A percentile compares a stretch with the other conserved stretches of the same genome.
phyloP scores from a whole-genome alignment of 495 filamentous ascomycete species.

The Annulohypoxylon bovei region DNA sequence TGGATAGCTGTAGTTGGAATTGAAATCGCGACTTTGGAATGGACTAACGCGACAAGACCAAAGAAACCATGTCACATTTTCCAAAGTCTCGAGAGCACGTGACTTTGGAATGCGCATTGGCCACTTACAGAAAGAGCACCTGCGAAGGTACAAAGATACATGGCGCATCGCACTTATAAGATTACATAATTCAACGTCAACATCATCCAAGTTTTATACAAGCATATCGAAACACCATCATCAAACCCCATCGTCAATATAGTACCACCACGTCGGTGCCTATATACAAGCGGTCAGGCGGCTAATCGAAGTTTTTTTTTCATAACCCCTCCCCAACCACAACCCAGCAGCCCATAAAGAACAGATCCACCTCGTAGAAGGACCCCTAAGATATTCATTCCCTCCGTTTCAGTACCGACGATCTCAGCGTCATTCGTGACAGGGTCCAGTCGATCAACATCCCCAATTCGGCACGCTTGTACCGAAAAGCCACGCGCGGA shows the following conservation, averaged over 20 bases:
- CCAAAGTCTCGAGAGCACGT: slow-evolving; percentile 40
- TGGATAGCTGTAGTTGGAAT: slow-evolving; percentile 5
- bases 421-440: slow-evolving; percentile 32
- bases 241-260: slow-evolving; percentile 3
- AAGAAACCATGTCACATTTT: slow-evolving; percentile 2
- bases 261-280: neutral
- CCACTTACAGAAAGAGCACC: neutral
- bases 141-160: neutral
- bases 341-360: neutral
- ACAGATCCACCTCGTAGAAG: neutral
- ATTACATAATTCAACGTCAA: slow-evolving; percentile 11
- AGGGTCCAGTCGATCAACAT: slow-evolving; percentile 19
- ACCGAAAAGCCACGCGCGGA: neutral
- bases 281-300: slow-evolving; percentile 1
- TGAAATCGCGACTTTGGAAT: slow-evolving; percentile 26
- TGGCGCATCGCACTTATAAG: neutral
- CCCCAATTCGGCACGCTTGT: neutral
- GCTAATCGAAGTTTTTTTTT: slow-evolving; percentile 8
- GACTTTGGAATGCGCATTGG: slow-evolving; percentile 5
- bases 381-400: slow-evolving; percentile 20
- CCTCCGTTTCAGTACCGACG: slow-evolving; percentile 39
- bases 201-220: neutral
- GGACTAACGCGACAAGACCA: slow-evolving; percentile 33
- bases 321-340: neutral
- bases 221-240: slow-evolving; percentile 1